Conservation (phyloP, 2,329 filamentous ascomycete genomes). For the Stagonosporopsis rhizophila region DNA sequence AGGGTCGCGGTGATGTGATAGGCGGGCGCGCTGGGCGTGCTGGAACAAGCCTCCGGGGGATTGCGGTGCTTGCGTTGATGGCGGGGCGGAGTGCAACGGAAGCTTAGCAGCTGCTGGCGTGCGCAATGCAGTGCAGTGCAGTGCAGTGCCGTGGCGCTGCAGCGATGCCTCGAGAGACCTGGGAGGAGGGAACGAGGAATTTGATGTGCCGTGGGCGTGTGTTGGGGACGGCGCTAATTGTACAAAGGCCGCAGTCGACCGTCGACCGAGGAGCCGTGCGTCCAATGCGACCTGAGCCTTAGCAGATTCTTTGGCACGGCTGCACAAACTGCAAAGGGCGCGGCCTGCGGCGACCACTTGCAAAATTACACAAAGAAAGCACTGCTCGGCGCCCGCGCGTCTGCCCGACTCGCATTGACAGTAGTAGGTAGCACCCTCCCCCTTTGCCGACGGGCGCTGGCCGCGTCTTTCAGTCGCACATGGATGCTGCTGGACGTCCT, state of each 20-base stretch:
- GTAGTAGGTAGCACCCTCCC: too few relatives aligned
- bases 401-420: constrained; percentile 9
- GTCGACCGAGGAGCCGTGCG: constrained; percentile 22
- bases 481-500: constrained; percentile 4
- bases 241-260: constrained; percentile 9
- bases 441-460: constrained; percentile 12
- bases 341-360: constrained; percentile 6
- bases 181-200: constrained; percentile 28
- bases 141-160: constrained; percentile 11
- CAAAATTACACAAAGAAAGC: constrained; percentile 11
- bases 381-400: constrained; percentile 1
- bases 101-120: constrained; percentile 13
- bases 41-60: constrained; percentile 4
- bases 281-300: constrained; percentile 27
- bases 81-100: constrained; percentile 5
- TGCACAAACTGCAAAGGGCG: constrained; percentile 3
- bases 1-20: constrained; percentile 9
- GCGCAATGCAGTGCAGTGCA: constrained; percentile 15
- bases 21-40: constrained; percentile 7
- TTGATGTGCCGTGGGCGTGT: constrained; percentile 26
- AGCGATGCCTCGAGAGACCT: constrained; percentile 17
- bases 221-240: constrained; percentile 21
- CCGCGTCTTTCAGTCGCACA: background rate
- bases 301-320: constrained; percentile 23
- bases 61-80: constrained; percentile 11